These are phyloP conservation scores for Xanthoconium purpureum DNA, from an alignment of 768 basidiomycete genomes.

Conservation along the genomic window DNA sequence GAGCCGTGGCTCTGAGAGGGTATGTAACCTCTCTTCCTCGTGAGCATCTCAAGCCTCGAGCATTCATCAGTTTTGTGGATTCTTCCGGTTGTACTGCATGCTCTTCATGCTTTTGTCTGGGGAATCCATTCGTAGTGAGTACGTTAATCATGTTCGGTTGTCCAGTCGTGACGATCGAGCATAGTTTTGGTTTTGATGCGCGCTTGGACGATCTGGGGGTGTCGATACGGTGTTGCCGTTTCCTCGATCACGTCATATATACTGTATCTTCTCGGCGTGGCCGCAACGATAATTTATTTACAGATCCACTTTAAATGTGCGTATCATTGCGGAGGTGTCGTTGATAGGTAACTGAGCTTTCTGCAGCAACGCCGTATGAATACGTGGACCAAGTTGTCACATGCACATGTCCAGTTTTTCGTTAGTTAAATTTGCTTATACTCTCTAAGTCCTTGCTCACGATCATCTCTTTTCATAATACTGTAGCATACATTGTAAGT, in stretches of 20 bases:
- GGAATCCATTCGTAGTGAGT: conserved; percentile 25
- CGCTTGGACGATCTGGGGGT: conserved; percentile 23
- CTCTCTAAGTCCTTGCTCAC: not conserved
- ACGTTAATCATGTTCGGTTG: not conserved
- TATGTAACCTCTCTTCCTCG: not conserved
- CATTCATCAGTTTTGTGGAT: conserved; percentile 11
- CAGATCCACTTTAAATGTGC: not conserved
- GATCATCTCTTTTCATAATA: not conserved
- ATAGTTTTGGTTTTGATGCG: conserved; percentile 26
- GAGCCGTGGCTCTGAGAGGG: conserved; percentile 7
- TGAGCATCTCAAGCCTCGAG: not conserved
- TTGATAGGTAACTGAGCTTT: not conserved
- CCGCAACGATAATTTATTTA: not conserved
- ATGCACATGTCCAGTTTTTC: not conserved
- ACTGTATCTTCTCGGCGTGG: not conserved
- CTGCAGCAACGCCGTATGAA: not conserved
- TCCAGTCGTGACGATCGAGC: not conserved
- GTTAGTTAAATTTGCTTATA: not conserved
- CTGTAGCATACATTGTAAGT: not conserved
- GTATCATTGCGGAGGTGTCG: not conserved
- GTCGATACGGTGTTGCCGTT: not conserved
- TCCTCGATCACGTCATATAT: conserved; percentile 3
- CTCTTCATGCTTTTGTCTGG: conserved; percentile 6
- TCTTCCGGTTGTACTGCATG: not conserved
- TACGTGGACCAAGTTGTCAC: conserved; percentile 6